Base-by-base conservation (phyloP, 139 green algal species). In the Bryopsis sp. region DNA sequence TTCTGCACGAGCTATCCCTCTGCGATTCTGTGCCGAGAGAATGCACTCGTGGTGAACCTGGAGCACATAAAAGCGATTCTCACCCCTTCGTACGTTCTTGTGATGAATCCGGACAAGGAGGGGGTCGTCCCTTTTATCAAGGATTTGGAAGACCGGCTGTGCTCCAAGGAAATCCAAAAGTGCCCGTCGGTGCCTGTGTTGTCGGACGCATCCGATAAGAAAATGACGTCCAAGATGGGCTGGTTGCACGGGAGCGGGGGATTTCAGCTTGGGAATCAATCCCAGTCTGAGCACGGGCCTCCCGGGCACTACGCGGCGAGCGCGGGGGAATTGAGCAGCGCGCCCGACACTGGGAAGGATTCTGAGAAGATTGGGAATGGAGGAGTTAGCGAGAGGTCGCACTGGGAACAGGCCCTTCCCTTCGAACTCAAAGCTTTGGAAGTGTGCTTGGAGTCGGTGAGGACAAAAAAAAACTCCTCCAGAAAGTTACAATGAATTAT, bases 21-120 rank as follows among this genome's bases (percentile, higher is more conserved):
- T 8, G 77, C 75, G 61, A 88, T 88, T 68, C 79, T 88, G 36
- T 82, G 74, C 43, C 79, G 82, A 39, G 82, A 86, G 39, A 78
- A 74, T 58, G 75, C 78, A 39, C 74, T 88, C 24, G 78, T 88
- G 35, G 72, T 88, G 19, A 81, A 78, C 69, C 69, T 88, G 68
- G 77, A 85, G 79, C 67, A 84, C 73, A 81, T 88, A 68, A 85
- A 85, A 66, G 74, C 67, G 32, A 74, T 85, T 43, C 80, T 85
- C 47, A 83, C 80, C 33, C 68, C 69, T n/a, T 64, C 67, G 63
- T 80, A 73, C 66, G 74, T 86, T 69, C 64, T 86, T 46, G 75
- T 85, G 26, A 67, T 83, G 26, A 83, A 87, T 69, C 81, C 77
- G 3, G 76, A 79, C 71, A 76, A 70, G 54, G 58, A 75, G 4